Base-by-base conservation (phyloP, 1,139 yeast genomes). In the Nakaseomyces kungkrabaensis region DNA sequence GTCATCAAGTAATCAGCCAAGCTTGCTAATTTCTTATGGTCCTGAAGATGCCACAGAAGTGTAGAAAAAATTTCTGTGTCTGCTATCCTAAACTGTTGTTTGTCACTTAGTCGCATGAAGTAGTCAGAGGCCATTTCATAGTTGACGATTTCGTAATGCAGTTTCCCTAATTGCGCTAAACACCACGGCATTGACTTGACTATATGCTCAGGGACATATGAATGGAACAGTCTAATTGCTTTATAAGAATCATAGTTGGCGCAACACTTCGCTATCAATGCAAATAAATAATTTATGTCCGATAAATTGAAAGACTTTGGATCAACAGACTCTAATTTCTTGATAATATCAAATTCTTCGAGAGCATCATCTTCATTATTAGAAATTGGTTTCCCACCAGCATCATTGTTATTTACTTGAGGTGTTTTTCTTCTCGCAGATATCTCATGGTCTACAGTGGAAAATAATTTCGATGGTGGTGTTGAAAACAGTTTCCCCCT, bases 61-160 rank as follows among this genome's bases (percentile, higher is more conserved):
- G 97, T 92, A 1, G 96, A 87, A 62, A 79, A 89, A 60, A 82
- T 81, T 62, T 92, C 97, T 95, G 92, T 88, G 63, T 89, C 97
- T 53, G 81, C 82, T 29, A 84, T 66, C 51, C 97, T 73, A n/a
- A 92, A 85, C 43, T 94, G 77, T 66, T 89, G 96, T 26, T 82
- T 54, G 50, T 70, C 71, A 48, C 96, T 75, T 50, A 92, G 71
- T 57, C 74, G 74, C 32, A 72, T 69, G 60, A 86, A 92, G 58
- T 76, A 81, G 47, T 71, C 66, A 54, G 82, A 85, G 4, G 95
- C 78, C 65, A 84, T 85, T 52, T 80, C 81, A 67, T 92, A 92
- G 63, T 89, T 85, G 26, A 86, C 94, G 57, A 85, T 80, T 65
- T 92, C 98, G 68, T 85, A 90, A 65, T 88, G 88, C 47, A 88